phyloP scores from a whole-genome alignment of 179 eudicot species.

The Silene noctiflora region DNA sequence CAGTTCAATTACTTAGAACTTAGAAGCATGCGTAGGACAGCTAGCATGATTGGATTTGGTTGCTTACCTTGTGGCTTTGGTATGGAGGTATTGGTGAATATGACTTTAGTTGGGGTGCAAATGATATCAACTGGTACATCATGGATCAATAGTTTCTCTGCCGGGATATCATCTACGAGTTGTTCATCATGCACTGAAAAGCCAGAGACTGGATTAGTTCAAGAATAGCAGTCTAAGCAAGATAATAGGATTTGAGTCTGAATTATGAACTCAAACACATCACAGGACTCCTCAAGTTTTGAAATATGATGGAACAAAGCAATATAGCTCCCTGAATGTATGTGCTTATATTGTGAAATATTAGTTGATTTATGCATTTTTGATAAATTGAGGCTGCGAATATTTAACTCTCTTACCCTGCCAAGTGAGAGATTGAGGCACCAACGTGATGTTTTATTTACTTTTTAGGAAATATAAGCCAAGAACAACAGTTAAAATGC shows the following conservation, averaged over 20 bases:
- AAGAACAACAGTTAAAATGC: too few relatives aligned
- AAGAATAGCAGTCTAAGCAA: neutral
- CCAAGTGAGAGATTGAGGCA: neutral
- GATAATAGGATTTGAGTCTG: neutral
- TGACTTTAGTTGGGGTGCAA: constrained; percentile 89
- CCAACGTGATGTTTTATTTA: neutral
- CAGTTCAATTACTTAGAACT: neutral
- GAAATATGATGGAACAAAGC: too few relatives aligned
- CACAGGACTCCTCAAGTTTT: neutral
- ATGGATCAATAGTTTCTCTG: constrained; percentile 69
- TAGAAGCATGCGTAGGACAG: constrained; percentile 8
- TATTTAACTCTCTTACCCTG: neutral
- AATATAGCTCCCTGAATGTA: neutral
- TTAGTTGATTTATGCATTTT: too few relatives aligned
- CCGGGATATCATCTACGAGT: constrained; percentile 81
- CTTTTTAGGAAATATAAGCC: neutral
- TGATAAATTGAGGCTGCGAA: neutral
- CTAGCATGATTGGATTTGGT: neutral
- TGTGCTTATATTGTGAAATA: neutral
- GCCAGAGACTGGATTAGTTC: neutral
- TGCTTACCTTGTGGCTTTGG: constrained; percentile 86
- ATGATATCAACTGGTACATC: constrained; percentile 93
- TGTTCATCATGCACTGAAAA: constrained; percentile 81
- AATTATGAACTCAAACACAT: neutral
- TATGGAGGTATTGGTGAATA: constrained; percentile 61